A percentile compares a stretch with the other conserved stretches of the same genome.
Conservation (phyloP, 352 stramenopile species). For the Globisporangium okanoganense region DNA sequence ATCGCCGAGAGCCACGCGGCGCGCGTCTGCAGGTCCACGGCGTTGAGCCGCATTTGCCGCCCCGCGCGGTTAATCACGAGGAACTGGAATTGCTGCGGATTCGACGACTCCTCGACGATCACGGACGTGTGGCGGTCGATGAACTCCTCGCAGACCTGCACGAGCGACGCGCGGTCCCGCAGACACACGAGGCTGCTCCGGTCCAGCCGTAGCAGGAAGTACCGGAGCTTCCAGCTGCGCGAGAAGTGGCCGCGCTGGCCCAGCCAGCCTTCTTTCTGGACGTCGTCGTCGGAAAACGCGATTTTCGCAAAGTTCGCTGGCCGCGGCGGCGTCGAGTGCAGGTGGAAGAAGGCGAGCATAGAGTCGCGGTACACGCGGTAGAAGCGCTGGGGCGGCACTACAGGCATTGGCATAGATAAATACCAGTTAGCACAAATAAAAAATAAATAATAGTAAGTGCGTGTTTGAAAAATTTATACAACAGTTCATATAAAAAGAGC, state of each 20-base stretch:
- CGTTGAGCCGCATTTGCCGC: constrained; percentile 67
- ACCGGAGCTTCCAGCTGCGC: constrained; percentile 80
- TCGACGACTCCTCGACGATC: constrained; percentile 51
- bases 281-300: constrained; percentile 65
- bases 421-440: no score
- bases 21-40: constrained; percentile 49
- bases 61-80: constrained; percentile 73
- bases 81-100: constrained; percentile 78
- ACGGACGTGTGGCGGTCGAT: constrained; percentile 80
- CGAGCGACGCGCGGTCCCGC: constrained; percentile 62
- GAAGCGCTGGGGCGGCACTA: constrained; percentile 34
- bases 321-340: constrained; percentile 32
- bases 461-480: no score
- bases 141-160: constrained; percentile 59
- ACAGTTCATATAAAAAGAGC: no score
- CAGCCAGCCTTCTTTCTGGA: constrained; percentile 78
- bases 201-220: constrained; percentile 70
- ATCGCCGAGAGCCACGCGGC: constrained; percentile 70
- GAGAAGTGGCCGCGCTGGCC: constrained; percentile 64
- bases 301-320: constrained; percentile 46
- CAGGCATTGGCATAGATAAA: no score
- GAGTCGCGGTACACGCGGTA: constrained; percentile 73
- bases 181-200: constrained; percentile 76
- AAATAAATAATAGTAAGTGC: no score
- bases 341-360: constrained; percentile 57